phyloP scores from a whole-genome alignment of 768 basidiomycete species.

The Xerocomus potaroensis region DNA sequence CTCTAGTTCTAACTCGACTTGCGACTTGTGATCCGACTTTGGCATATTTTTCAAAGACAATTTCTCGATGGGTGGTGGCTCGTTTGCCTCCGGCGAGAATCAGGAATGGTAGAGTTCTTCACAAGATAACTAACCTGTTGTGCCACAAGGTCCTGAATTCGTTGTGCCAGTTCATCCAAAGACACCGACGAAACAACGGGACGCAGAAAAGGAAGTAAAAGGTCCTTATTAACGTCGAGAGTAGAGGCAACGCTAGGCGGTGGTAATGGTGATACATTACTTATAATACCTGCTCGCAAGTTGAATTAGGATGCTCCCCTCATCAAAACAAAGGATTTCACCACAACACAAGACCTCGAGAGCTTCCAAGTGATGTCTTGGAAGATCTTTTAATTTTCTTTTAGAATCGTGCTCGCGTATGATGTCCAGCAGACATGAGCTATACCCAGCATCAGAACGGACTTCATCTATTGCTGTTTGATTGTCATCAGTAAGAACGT shows the following conservation, averaged over 20 bases:
- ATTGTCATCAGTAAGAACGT: slow-evolving; percentile 92
- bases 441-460: slow-evolving; percentile 54
- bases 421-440: slow-evolving; percentile 62
- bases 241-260: slow-evolving; percentile 58
- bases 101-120: neutral
- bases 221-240: slow-evolving; percentile 65
- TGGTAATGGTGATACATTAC: slow-evolving; percentile 73
- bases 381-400: slow-evolving; percentile 38
- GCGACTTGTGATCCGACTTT: slow-evolving; percentile 71
- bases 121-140: slow-evolving; percentile 40
- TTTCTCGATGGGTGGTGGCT: slow-evolving; percentile 49
- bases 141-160: slow-evolving; percentile 48
- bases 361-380: slow-evolving; percentile 46
- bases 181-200: slow-evolving; percentile 61
- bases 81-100: slow-evolving; percentile 36
- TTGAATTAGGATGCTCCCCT: neutral
- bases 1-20: slow-evolving; percentile 67
- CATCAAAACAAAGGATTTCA: slow-evolving; percentile 28
- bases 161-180: slow-evolving; percentile 44
- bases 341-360: slow-evolving; percentile 71
- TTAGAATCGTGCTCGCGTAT: slow-evolving; percentile 35
- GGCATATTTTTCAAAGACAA: slow-evolving; percentile 61
- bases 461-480: slow-evolving; percentile 65
- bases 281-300: slow-evolving; percentile 55
- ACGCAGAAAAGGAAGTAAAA: slow-evolving; percentile 66